Evolutionary conservation across 2,329 filamentous ascomycete genomes (phyloP).

Genomic region (Xylariaceae sp.): DNA sequence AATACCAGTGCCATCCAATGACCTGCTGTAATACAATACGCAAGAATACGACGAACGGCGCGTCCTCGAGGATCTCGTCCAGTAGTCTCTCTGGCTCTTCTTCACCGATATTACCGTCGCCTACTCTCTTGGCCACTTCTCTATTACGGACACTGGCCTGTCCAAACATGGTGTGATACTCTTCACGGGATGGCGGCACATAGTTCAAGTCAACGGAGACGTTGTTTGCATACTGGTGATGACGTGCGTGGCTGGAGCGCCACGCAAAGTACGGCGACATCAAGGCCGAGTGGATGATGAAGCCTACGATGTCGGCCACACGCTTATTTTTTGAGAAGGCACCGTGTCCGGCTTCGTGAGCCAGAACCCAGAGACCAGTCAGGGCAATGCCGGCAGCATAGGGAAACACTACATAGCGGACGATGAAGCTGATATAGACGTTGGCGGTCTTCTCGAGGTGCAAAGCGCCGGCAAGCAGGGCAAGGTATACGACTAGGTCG

Average conservation of each 20-base stretch:
- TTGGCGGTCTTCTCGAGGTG: constrained; percentile 53
- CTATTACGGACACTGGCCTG: neutral
- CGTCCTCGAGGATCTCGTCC: constrained; percentile 16
- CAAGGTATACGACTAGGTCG: constrained; percentile 56
- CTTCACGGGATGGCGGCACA: constrained; percentile 16
- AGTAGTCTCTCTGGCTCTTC: neutral
- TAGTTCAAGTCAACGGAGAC: constrained; percentile 16
- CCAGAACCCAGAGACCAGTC: constrained; percentile 72
- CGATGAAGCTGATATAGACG: constrained; percentile 50
- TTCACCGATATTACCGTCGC: neutral
- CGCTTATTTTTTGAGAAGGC: constrained; percentile 64
- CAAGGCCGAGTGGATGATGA: constrained; percentile 68
- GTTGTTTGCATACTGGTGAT: constrained; percentile 55
- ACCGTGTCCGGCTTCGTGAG: constrained; percentile 73
- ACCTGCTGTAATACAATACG: constrained; percentile 21
- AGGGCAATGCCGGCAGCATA: constrained; percentile 68
- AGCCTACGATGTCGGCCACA: constrained; percentile 68
- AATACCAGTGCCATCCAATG: constrained; percentile 21
- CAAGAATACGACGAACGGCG: constrained; percentile 16
- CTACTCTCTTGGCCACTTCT: neutral
- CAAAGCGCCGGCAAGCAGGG: constrained; percentile 55
- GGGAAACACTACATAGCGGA: constrained; percentile 63
- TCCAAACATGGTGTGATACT: constrained; percentile 14
- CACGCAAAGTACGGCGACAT: constrained; percentile 75
- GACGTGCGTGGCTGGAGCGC: constrained; percentile 72